Evolutionary conservation across 139 green algal species (phyloP), one percentile per base, ranked within the genome.

Genomic region (Diplosphaera chodatii): DNA sequence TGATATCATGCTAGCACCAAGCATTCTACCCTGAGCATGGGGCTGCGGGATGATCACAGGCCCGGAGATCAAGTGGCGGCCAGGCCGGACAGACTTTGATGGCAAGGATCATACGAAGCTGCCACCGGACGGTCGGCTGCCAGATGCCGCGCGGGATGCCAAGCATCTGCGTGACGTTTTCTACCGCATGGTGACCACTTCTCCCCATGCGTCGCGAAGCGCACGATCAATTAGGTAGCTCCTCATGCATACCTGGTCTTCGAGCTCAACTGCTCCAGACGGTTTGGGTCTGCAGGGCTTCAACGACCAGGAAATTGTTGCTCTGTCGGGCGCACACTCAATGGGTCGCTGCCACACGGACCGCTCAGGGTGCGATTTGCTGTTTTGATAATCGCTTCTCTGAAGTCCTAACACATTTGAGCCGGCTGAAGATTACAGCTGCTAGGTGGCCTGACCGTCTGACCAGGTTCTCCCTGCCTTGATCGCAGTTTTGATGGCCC

Each of bases 261-360:
- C n/a, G n/a, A n/a, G n/a, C n/a, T n/a, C n/a, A n/a, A n/a, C n/a
- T n/a, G n/a, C n/a, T n/a, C n/a, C 27, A 8, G 63, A 37, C 5
- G 63, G 10, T 34, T 6, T 68, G 29, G 4, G 22, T 27, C 21
- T 27, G 32, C 64, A 41, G 32, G 22, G 32, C 30, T 88, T 90
- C 76, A 83, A 87, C 62, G 87, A 92, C 70, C 82, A 88, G 41
- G 93, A 97, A 81, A 96, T 95, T 34, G 92, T 97, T 64, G 93
- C 93, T 21, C 82, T 98, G 32, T 77, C 63, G 37, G 93, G 91
- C 55, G 91, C 87, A 0, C 92, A 97, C 83, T 78, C 88, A 3
- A 76, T 97, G 67, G 92, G 92, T 23, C 77, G 89, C 55, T 97
- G 92, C 84, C 92, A 97, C 81, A 65, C 80, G n/a, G 90, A 96